Evolutionary conservation across 1,284 basidiomycete species (phyloP).

Genomic region (Puccinia triticina): DNA sequence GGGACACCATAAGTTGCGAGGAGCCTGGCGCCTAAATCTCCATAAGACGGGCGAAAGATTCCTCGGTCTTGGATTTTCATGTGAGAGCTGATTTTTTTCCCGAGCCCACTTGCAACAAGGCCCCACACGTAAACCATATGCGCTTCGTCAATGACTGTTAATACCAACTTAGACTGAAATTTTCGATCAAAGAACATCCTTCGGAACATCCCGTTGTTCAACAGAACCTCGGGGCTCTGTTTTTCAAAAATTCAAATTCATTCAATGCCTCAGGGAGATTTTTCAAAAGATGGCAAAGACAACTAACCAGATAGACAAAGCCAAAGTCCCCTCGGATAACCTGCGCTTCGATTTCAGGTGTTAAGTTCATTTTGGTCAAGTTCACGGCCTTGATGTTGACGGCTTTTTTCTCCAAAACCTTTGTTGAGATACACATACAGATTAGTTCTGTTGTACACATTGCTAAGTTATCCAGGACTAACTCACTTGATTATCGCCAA

Average conservation of each 20-base stretch:
- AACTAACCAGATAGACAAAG: slow-evolving; percentile 9
- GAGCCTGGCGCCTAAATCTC: not conserved
- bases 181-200: not conserved
- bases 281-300: not conserved
- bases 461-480: too few relatives aligned
- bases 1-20: not conserved
- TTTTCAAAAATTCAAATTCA: not conserved
- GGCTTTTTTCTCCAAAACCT: not conserved
- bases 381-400: not conserved
- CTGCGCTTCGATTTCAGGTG: too few relatives aligned
- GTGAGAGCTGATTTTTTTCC: slow-evolving; percentile 5
- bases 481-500: slow-evolving; percentile 33
- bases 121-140: not conserved
- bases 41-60: slow-evolving; percentile 19
- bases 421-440: too few relatives aligned
- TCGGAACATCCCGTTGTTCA: slow-evolving; percentile 21
- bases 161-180: not conserved
- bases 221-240: slow-evolving; percentile 27
- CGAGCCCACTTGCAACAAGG: slow-evolving; percentile 28
- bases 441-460: too few relatives aligned
- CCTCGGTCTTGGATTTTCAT: not conserved
- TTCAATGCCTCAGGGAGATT: not conserved
- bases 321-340: not conserved
- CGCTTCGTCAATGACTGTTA: not conserved
- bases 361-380: too few relatives aligned